phyloP scores from a whole-genome alignment of 176 grass and related monocot genomes.

The Oryza glumipatula region DNA sequence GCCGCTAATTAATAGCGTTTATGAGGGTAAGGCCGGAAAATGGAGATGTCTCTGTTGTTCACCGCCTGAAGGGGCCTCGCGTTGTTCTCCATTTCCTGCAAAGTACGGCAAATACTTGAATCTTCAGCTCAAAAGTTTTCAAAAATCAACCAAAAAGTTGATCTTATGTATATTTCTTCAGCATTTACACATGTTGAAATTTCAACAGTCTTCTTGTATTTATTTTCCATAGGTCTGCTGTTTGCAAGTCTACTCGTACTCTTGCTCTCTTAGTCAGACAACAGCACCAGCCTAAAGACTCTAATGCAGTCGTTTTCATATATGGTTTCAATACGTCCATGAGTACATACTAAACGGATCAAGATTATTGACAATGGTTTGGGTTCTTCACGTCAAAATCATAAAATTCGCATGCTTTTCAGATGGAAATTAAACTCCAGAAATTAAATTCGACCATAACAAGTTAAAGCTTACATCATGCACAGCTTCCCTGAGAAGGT shows the following conservation, averaged over 20 bases:
- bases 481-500: slow-evolving; percentile 67
- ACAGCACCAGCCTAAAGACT: not conserved
- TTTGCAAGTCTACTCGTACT: not conserved
- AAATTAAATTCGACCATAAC: not conserved
- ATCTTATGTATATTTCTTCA: not conserved
- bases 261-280: not conserved
- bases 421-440: not conserved
- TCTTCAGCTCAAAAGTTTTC: not conserved
- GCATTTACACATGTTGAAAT: not conserved
- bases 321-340: too few species aligned
- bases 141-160: slow-evolving; percentile 3
- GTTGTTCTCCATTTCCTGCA: slow-evolving; percentile 62
- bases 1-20: slow-evolving; percentile 10
- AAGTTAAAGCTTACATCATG: slow-evolving; percentile 55
- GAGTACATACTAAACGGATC: not conserved
- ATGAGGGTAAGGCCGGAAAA: slow-evolving; percentile 39
- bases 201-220: not conserved
- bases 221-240: not conserved
- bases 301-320: too few species aligned
- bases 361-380: not conserved
- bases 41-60: slow-evolving; percentile 50
- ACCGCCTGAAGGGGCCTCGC: slow-evolving; percentile 61
- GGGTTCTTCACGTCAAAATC: not conserved
- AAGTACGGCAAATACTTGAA: not conserved
- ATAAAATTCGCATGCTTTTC: not conserved